phyloP scores from a whole-genome alignment of 345 rosid genomes.

The Aquilaria malaccensis region DNA sequence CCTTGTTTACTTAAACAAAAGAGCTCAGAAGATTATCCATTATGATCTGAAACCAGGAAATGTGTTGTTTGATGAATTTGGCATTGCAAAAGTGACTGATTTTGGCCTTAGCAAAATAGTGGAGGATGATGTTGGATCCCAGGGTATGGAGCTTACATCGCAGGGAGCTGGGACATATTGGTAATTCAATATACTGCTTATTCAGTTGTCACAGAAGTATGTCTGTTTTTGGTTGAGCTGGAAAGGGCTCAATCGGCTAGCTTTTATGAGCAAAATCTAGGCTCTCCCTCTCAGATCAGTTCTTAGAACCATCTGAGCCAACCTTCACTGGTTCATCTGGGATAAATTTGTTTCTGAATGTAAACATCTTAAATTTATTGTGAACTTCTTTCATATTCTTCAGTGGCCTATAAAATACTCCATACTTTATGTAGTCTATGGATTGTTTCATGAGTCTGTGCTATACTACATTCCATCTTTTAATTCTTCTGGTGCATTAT shows the following conservation, averaged over 20 bases:
- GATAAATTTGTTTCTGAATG: too few relatives aligned
- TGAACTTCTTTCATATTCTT: too few relatives aligned
- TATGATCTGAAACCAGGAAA: constrained; percentile 99
- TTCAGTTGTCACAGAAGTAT: constrained; percentile 4
- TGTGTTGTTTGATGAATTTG: constrained; percentile 94
- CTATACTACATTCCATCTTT: too few relatives aligned
- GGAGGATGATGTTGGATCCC: constrained; percentile 89
- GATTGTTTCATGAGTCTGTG: too few relatives aligned
- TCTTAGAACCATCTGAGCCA: neutral
- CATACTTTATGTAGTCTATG: too few relatives aligned
- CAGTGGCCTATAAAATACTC: too few relatives aligned
- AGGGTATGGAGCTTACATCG: constrained; percentile 99
- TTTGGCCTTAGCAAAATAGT: constrained; percentile 99
- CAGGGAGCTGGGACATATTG: constrained; percentile 99
- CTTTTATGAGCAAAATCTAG: neutral
- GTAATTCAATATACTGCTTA: constrained; percentile 28
- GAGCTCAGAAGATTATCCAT: constrained; percentile 85
- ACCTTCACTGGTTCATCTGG: too few relatives aligned
- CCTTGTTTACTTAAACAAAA: constrained; percentile 85
- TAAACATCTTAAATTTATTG: too few relatives aligned
- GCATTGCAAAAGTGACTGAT: constrained; percentile 97
- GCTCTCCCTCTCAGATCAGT: neutral
- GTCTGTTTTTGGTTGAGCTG: neutral
- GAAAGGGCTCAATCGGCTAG: neutral
- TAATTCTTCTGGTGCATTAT: too few relatives aligned